phyloP scores from a whole-genome alignment of 1,284 basidiomycete genomes.

The Puccinia novopanici region DNA sequence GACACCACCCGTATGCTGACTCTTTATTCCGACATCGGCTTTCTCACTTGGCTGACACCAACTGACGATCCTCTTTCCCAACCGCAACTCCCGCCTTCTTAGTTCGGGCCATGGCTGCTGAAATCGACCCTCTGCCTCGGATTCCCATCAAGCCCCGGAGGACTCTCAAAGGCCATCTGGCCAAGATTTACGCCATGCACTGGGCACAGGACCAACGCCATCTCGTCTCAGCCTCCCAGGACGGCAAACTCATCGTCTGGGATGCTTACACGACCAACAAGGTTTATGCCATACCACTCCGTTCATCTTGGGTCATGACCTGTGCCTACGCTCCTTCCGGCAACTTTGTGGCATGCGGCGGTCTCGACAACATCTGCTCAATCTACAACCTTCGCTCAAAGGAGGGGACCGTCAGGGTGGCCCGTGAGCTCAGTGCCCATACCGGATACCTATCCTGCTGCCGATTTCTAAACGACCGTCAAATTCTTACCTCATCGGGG shows the following conservation, averaged over 20 bases:
- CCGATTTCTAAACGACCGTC: constrained; percentile 95
- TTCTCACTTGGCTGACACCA: neutral
- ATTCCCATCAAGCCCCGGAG: constrained; percentile 93
- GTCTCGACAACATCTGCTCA: constrained; percentile 97
- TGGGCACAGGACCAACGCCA: constrained; percentile 96
- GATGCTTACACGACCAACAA: constrained; percentile 99
- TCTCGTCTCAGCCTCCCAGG: constrained; percentile 96
- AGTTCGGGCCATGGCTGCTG: constrained; percentile 94
- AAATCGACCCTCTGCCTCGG: constrained; percentile 89
- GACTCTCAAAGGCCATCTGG: constrained; percentile 91
- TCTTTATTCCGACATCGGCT: neutral
- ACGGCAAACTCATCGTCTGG: constrained; percentile 99
- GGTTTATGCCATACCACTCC: constrained; percentile 95
- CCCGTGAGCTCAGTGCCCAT: constrained; percentile 88
- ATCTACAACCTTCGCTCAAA: constrained; percentile 88
- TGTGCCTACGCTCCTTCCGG: constrained; percentile 97
- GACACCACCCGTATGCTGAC: constrained; percentile 81
- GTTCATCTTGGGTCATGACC: constrained; percentile 99
- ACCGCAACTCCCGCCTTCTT: constrained; percentile 41
- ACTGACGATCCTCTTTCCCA: constrained; percentile 56
- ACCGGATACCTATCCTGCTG: constrained; percentile 97
- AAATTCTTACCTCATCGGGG: constrained; percentile 94
- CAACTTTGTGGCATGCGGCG: constrained; percentile 95
- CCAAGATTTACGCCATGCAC: constrained; percentile 99
- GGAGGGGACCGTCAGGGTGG: constrained; percentile 65